Conservation (phyloP, 148 eudicot genomes). For the Arctostaphylos glauca region DNA sequence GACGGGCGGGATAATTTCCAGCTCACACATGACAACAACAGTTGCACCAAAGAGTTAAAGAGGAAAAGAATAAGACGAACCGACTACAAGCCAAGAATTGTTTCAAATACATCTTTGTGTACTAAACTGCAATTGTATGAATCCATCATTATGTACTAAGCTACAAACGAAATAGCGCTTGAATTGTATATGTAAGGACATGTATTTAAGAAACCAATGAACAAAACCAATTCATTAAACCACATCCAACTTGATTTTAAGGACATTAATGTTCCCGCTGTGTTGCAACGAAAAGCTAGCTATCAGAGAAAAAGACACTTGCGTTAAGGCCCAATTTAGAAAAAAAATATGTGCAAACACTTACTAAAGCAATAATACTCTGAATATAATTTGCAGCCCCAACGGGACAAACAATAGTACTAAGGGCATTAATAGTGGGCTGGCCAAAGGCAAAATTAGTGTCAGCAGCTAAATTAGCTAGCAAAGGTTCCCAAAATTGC, state of each 20-base stretch:
- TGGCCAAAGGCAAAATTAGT: not conserved
- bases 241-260: not conserved
- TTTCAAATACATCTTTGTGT: not conserved
- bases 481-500: not conserved
- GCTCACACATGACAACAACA: not conserved
- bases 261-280: not conserved
- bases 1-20: not conserved
- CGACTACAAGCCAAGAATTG: not conserved
- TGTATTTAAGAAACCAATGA: not conserved
- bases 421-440: not conserved
- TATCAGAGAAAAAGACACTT: not conserved
- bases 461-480: not conserved
- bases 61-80: not conserved
- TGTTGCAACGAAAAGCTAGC: not conserved
- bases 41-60: not conserved
- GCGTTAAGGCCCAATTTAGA: not conserved
- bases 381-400: not conserved
- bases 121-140: not conserved
- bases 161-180: not conserved
- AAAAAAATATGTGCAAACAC: not conserved
- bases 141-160: not conserved
- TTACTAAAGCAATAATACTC: not conserved
- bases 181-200: not conserved
- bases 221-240: not conserved
- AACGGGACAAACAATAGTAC: not conserved